Evolutionary conservation across 2,329 filamentous ascomycete species (phyloP).

Genomic region (Paecilomyces formosus): DNA sequence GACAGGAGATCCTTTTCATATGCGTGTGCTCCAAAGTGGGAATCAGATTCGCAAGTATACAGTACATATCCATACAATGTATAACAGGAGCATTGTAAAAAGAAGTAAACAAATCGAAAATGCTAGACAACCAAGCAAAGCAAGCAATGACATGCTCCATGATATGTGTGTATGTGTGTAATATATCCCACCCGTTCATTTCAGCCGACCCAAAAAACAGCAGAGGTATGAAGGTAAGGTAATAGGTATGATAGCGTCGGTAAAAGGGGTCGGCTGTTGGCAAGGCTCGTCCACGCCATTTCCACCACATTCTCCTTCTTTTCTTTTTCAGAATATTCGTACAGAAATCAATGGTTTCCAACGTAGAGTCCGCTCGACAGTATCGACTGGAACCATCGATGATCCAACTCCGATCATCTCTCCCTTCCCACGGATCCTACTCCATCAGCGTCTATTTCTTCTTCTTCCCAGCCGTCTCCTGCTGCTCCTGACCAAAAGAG

Average conservation of each 20-base stretch:
- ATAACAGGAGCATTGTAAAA: not conserved
- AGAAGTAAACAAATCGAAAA: not conserved
- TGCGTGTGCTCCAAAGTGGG: not conserved
- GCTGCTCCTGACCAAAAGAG: constrained; percentile 37
- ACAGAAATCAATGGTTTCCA: not conserved
- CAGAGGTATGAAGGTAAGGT: not conserved
- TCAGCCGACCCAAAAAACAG: not conserved
- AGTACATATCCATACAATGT: not conserved
- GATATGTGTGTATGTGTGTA: not conserved
- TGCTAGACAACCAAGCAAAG: not conserved
- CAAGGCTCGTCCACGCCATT: not conserved
- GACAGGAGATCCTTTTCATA: not conserved
- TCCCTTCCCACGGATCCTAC: not conserved
- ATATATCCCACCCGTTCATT: not conserved
- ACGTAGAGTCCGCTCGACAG: too few species aligned
- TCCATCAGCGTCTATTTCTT: constrained; percentile 9
- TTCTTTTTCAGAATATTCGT: not conserved
- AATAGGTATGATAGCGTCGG: not conserved
- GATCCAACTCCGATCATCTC: not conserved
- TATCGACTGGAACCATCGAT: not conserved
- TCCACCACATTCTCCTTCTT: not conserved
- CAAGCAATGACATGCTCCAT: not conserved
- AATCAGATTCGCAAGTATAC: not conserved
- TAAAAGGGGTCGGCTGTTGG: not conserved
- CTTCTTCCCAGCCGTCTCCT: constrained; percentile 26